A percentile compares a stretch with the other conserved stretches of the same genome.
These are phyloP conservation scores for Exophiala sp. DNA, from an alignment of 2,329 filamentous ascomycete species.

Conservation along the genomic window DNA sequence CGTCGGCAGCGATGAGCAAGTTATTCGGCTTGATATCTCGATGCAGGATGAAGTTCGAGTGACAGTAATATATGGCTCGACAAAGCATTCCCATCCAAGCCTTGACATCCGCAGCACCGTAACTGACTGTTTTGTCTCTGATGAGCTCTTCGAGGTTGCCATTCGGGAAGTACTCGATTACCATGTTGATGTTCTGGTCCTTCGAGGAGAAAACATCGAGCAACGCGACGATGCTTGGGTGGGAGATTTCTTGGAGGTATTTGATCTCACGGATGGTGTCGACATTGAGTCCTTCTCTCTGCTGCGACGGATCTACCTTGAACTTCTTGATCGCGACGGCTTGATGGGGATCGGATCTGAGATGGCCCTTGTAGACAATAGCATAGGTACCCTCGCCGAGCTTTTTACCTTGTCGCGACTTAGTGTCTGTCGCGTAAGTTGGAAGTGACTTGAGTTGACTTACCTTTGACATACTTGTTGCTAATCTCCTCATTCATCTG, in stretches of 20 bases:
- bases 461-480: slow-evolving; percentile 83
- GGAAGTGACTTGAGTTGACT: slow-evolving; percentile 9
- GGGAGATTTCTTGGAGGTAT: slow-evolving; percentile 85
- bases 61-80: slow-evolving; percentile 91
- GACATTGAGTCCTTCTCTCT: slow-evolving; percentile 83
- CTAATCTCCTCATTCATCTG: slow-evolving; percentile 77
- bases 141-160: slow-evolving; percentile 94
- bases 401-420: slow-evolving; percentile 61
- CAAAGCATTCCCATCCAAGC: slow-evolving; percentile 98
- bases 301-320: slow-evolving; percentile 47
- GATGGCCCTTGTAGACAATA: slow-evolving; percentile 83
- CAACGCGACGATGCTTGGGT: slow-evolving; percentile 92
- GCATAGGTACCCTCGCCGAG: slow-evolving; percentile 96
- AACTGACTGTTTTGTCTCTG: slow-evolving; percentile 74
- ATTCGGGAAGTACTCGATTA: slow-evolving; percentile 87
- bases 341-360: slow-evolving; percentile 62
- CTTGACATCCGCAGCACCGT: slow-evolving; percentile 87
- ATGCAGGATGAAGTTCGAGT: slow-evolving; percentile 88
- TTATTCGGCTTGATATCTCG: slow-evolving; percentile 99
- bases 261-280: slow-evolving; percentile 95
- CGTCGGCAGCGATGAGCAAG: slow-evolving; percentile 84
- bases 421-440: background rate
- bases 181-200: slow-evolving; percentile 91
- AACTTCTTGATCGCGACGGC: slow-evolving; percentile 65
- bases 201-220: slow-evolving; percentile 92